phyloP scores from a whole-genome alignment of 495 filamentous ascomycete genomes.

The Sabuloglossum arenarium region DNA sequence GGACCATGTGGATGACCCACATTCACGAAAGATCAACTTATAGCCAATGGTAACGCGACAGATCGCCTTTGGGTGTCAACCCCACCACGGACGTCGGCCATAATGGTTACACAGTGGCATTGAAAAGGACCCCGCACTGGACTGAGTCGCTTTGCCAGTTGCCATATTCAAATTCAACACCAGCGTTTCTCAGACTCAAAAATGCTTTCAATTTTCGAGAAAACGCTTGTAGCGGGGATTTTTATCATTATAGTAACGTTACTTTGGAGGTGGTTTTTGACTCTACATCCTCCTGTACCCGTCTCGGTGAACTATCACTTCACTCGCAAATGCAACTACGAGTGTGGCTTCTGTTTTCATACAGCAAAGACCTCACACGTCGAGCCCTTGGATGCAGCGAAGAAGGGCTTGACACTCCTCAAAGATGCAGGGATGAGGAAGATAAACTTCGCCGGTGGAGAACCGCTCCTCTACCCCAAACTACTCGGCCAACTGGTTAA shows the following conservation, averaged over 20 bases:
- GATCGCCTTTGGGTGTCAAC: too few species aligned
- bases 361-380: conserved; percentile 28
- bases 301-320: conserved; percentile 30
- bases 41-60: too few species aligned
- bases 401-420: conserved; percentile 25
- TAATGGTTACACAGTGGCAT: too few species aligned
- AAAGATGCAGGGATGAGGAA: conserved; percentile 32
- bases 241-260: background rate
- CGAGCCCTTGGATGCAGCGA: conserved; percentile 17
- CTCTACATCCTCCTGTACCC: conserved; percentile 6
- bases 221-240: background rate
- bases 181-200: too few species aligned
- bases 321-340: conserved; percentile 29
- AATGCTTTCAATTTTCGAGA: too few species aligned
- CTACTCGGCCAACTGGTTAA: conserved; percentile 24
- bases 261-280: background rate
- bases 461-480: conserved; percentile 33
- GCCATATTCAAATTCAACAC: too few species aligned
- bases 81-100: too few species aligned
- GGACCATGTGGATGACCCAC: too few species aligned
- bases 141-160: too few species aligned
- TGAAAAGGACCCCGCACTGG: too few species aligned
- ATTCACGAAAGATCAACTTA: too few species aligned
- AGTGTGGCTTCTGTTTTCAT: conserved; percentile 36
- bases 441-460: conserved; percentile 38